Conservation (phyloP, 1,284 basidiomycete species). For the Fomitopsis betulina region DNA sequence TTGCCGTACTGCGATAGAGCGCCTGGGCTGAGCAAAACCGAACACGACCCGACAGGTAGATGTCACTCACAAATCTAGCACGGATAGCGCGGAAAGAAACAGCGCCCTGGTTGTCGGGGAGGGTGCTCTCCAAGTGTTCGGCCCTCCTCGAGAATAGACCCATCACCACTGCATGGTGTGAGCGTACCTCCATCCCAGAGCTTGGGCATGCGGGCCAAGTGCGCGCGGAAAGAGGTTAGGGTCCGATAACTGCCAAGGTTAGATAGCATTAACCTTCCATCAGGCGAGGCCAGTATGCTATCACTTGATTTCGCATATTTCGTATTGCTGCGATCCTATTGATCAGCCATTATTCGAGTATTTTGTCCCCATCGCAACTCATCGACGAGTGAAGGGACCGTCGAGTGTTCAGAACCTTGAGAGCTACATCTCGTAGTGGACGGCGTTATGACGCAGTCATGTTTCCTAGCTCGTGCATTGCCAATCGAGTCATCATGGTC, state of each 20-base stretch:
- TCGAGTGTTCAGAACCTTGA: no score
- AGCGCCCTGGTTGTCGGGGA: conserved; percentile 39
- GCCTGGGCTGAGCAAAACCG: conserved; percentile 6
- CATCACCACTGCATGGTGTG: conserved; percentile 30
- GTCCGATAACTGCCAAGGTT: neutral
- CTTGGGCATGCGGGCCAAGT: neutral
- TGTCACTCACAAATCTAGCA: conserved; percentile 62
- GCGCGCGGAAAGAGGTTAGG: neutral
- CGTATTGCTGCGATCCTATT: no score
- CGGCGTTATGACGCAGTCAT: no score
- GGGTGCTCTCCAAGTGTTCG: conserved; percentile 22
- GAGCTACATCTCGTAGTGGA: no score
- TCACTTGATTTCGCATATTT: no score
- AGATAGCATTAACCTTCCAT: neutral
- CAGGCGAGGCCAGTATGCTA: neutral
- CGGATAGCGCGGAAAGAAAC: conserved; percentile 53
- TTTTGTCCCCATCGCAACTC: neutral
- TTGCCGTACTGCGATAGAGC: conserved; percentile 51
- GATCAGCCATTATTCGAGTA: no score
- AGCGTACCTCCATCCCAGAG: neutral
- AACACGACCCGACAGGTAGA: conserved; percentile 14
- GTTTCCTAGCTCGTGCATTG: no score
- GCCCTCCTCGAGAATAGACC: conserved; percentile 39
- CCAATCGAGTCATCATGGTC: no score
- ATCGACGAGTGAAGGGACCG: neutral